Conservation (phyloP, 176 grass and related monocot genomes). For the Olyra latifolia region DNA sequence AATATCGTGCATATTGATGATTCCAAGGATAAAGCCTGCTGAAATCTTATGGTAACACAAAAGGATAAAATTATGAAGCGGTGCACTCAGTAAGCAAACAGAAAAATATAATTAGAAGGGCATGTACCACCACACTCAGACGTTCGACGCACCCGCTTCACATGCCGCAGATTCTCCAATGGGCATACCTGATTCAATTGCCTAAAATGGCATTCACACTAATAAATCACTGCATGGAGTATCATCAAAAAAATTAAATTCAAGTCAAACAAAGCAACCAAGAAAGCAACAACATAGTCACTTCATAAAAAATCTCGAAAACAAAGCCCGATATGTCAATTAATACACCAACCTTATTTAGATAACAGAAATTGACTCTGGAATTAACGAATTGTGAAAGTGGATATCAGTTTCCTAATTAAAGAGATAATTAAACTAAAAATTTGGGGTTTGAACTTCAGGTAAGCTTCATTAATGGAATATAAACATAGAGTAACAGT, state of each 20-base stretch:
- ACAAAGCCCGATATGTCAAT: neutral
- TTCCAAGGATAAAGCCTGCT: neutral
- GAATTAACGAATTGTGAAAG: neutral
- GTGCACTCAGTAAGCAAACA: neutral
- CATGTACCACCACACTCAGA: slow-evolving; percentile 28
- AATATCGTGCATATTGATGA: neutral
- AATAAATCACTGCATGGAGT: neutral
- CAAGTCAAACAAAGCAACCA: neutral
- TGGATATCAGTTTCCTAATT: neutral
- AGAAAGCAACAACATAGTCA: neutral
- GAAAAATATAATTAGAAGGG: slow-evolving; percentile 1
- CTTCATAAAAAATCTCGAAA: neutral
- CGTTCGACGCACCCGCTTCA: slow-evolving; percentile 41
- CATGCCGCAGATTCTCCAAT: slow-evolving; percentile 49
- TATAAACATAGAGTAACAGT: neutral
- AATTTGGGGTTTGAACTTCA: neutral
- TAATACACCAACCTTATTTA: neutral
- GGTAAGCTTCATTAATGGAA: neutral
- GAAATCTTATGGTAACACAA: neutral
- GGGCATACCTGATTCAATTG: slow-evolving; percentile 52
- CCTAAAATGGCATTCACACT: slow-evolving; percentile 15
- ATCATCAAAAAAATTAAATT: neutral
- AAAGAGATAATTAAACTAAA: neutral
- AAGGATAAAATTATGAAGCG: neutral
- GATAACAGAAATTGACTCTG: neutral